A percentile compares a stretch with the other conserved stretches of the same genome.
Conservation (phyloP, 208 protist genomes). For the Angomonas deanei region DNA sequence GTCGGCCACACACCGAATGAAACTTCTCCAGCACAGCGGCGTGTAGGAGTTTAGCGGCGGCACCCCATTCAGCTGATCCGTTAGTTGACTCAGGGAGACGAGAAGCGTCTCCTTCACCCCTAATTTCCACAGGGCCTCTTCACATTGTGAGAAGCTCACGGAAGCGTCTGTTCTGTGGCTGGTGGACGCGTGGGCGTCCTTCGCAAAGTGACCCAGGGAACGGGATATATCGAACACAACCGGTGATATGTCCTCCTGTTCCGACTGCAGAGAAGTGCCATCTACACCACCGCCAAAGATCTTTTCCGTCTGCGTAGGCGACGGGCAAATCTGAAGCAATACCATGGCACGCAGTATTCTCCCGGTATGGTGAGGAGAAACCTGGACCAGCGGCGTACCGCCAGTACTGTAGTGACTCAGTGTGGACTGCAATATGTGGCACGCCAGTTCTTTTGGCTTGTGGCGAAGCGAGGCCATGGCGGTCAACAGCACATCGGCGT, state of each 20-base stretch:
- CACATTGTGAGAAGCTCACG: neutral
- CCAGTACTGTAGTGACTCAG: neutral
- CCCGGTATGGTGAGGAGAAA: neutral
- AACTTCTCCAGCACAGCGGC: constrained; percentile 29
- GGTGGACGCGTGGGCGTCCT: neutral
- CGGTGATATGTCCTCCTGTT: too few relatives aligned
- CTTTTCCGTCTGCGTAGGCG: neutral
- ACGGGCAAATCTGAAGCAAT: neutral
- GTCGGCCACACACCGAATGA: neutral
- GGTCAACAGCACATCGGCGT: neutral
- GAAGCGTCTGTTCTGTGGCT: neutral
- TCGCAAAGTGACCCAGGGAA: constrained; percentile 49
- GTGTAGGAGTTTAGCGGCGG: constrained; percentile 13
- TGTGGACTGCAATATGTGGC: neutral
- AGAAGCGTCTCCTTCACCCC: constrained; percentile 20
- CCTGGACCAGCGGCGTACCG: neutral
- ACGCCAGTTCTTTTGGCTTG: neutral
- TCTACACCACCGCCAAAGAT: too few relatives aligned
- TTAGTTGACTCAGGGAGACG: constrained; percentile 12
- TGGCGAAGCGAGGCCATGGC: neutral
- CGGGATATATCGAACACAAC: constrained; percentile 70
- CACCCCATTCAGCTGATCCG: neutral
- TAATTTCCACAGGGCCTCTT: constrained; percentile 18
- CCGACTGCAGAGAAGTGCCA: too few relatives aligned
- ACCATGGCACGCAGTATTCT: neutral